Percentiles rank a stretch among this genome's conserved stretches.
phyloP scores from a whole-genome alignment of 2,329 filamentous ascomycete species.

The Neonectria punicea region DNA sequence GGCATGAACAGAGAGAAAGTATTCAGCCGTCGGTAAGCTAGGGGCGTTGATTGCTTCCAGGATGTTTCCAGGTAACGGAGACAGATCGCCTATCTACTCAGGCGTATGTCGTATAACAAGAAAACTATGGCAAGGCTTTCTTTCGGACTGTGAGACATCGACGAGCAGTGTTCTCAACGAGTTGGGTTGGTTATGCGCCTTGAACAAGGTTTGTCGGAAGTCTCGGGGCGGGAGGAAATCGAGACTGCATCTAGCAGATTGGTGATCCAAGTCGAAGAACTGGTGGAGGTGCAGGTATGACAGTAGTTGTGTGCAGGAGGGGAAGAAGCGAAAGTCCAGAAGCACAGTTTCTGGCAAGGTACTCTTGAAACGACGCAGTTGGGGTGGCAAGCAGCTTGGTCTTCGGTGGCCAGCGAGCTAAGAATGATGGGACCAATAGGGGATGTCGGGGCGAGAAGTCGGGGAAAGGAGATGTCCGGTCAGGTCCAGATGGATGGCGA shows the following conservation, averaged over 20 bases:
- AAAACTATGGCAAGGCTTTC: not conserved
- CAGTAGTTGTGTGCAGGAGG: not conserved
- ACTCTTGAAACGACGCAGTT: not conserved
- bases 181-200: not conserved
- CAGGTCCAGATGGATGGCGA: not conserved
- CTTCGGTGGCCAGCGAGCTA: not conserved
- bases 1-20: not conserved
- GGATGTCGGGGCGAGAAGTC: not conserved
- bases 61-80: not conserved
- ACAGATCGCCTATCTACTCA: conserved; percentile 4
- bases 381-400: conserved; percentile 1
- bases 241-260: conserved; percentile 6
- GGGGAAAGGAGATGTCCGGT: not conserved
- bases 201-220: conserved; percentile 13
- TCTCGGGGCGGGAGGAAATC: conserved; percentile 12
- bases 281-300: not conserved
- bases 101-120: conserved; percentile 3
- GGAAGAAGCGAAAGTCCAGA: not conserved
- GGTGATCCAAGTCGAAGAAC: not conserved
- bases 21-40: not conserved
- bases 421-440: not conserved
- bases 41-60: not conserved
- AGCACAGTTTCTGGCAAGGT: not conserved
- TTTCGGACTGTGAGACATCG: conserved; percentile 21
- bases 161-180: conserved; percentile 13